A percentile compares a stretch with the other conserved stretches of the same genome.
Conservation (phyloP, 331 rosid genomes). For the Dryas integrifolia region DNA sequence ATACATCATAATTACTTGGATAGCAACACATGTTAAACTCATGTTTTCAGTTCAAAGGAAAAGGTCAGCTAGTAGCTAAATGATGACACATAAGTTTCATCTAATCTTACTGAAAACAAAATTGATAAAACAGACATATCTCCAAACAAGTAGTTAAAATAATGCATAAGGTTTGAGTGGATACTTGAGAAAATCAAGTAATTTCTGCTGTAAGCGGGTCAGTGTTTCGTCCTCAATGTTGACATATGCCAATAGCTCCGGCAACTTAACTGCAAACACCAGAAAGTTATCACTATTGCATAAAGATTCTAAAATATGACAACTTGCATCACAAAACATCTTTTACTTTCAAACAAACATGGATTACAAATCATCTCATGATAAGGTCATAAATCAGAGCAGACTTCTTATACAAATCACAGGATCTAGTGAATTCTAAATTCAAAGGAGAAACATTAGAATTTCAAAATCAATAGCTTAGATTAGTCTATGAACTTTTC, state of each 20-base stretch:
- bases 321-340: conserved; percentile 2
- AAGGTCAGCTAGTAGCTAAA: neutral
- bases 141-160: neutral
- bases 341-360: neutral
- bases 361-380: neutral
- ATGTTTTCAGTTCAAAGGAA: neutral
- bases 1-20: neutral
- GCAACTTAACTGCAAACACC: conserved; percentile 82
- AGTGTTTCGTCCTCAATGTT: conserved; percentile 88
- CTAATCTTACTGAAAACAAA: neutral
- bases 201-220: conserved; percentile 66
- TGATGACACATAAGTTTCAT: conserved; percentile 1
- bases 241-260: conserved; percentile 84
- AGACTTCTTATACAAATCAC: neutral
- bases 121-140: neutral
- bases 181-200: conserved; percentile 75
- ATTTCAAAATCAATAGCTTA: conserved; percentile 1
- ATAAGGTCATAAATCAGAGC: neutral
- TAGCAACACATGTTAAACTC: neutral
- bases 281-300: conserved; percentile 21
- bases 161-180: neutral
- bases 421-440: neutral
- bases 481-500: neutral
- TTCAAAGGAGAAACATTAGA: neutral
- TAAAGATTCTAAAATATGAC: conserved; percentile 7